Conservation (phyloP, 768 basidiomycete genomes). For the Lepiota subincarnata region DNA sequence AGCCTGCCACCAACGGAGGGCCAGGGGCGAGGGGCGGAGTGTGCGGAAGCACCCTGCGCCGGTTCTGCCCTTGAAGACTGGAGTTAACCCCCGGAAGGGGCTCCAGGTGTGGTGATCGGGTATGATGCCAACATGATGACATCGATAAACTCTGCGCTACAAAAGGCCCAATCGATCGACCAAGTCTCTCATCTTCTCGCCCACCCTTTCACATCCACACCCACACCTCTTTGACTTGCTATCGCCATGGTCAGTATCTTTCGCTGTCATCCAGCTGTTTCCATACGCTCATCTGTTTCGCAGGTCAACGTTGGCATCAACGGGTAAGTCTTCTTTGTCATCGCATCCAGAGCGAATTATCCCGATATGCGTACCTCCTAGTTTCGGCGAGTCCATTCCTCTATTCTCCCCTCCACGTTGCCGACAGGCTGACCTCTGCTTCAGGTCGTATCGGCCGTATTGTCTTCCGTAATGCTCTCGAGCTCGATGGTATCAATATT, state of each 20-base stretch:
- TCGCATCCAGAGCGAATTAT: slow-evolving; percentile 1
- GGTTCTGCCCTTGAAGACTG: no score
- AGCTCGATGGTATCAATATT: slow-evolving; percentile 71
- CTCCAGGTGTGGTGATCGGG: slow-evolving; percentile 7
- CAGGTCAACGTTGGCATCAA: slow-evolving; percentile 94
- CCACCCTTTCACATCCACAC: slow-evolving; percentile 1
- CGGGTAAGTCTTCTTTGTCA: slow-evolving; percentile 50
- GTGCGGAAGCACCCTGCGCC: no score
- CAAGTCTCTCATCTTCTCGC: slow-evolving; percentile 12
- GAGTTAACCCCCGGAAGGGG: background rate
- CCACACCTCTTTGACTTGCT: slow-evolving; percentile 4
- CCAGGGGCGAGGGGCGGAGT: no score
- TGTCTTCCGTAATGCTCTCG: slow-evolving; percentile 91
- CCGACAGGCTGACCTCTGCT: slow-evolving; percentile 7
- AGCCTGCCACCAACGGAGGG: no score
- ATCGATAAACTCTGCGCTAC: slow-evolving; percentile 9
- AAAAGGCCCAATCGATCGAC: slow-evolving; percentile 10
- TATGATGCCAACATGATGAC: slow-evolving; percentile 2
- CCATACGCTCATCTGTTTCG: background rate
- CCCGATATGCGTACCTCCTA: slow-evolving; percentile 23
- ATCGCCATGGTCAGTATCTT: slow-evolving; percentile 21
- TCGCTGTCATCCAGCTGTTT: background rate
- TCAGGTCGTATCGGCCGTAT: slow-evolving; percentile 99
- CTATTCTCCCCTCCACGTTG: background rate
- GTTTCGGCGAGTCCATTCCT: slow-evolving; percentile 63